A percentile compares a stretch with the other conserved stretches of the same genome.
phyloP scores from a whole-genome alignment of 2,329 filamentous ascomycete species.

The Penicillium psychrosexuale region DNA sequence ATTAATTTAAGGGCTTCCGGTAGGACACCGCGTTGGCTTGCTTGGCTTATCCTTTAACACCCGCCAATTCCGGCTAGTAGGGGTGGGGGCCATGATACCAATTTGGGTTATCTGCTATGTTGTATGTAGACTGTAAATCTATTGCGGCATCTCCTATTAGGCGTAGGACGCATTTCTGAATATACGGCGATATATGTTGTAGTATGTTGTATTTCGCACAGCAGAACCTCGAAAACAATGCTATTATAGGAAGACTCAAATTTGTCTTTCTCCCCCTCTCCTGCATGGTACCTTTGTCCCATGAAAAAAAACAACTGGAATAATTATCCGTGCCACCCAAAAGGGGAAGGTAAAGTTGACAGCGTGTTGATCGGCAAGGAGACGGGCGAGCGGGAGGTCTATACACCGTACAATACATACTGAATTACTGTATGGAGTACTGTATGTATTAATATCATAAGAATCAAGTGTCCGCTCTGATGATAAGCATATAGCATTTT shows the following conservation, averaged over 20 bases:
- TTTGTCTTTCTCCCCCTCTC: not conserved
- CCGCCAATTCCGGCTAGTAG: conserved; percentile 5
- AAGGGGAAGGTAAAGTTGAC: not conserved
- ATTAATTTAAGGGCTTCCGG: not conserved
- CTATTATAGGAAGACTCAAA: not conserved
- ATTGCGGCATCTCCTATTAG: not conserved
- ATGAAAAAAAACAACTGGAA: not conserved
- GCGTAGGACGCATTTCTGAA: not conserved
- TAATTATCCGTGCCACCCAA: not conserved
- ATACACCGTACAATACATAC: not conserved
- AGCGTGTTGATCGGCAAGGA: not conserved
- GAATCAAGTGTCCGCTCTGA: not conserved
- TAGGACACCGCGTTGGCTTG: conserved; percentile 1
- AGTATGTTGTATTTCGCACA: not conserved
- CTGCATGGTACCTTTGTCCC: conserved; percentile 13
- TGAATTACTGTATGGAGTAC: not conserved
- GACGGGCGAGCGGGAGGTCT: not conserved
- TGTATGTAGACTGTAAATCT: too few relatives aligned
- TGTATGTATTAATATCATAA: not conserved
- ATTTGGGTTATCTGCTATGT: not conserved
- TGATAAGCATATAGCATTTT: not conserved
- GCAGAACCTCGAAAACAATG: not conserved
- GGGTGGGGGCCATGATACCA: not conserved
- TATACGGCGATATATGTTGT: not conserved
- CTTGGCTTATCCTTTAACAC: conserved; percentile 5